phyloP scores from a whole-genome alignment of 2,329 filamentous ascomycete genomes.

The Sporothrix pseudoabietina region DNA sequence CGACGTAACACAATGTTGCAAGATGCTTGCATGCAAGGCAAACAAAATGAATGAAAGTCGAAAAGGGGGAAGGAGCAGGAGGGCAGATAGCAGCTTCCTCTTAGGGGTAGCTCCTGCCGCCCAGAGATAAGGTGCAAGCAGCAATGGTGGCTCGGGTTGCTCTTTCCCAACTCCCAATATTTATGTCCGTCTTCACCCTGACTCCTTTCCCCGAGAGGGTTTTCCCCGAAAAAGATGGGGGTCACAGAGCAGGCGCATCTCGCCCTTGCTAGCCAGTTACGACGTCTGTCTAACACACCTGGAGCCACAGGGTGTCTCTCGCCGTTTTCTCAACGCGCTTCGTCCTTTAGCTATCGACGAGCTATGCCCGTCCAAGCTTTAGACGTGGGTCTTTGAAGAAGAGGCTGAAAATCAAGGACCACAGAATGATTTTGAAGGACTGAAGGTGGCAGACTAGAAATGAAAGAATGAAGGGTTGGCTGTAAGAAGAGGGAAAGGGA shows the following conservation, averaged over 20 bases:
- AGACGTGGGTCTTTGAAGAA: neutral
- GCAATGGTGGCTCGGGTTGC: neutral
- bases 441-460: neutral
- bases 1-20: neutral
- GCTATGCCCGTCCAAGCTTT: neutral
- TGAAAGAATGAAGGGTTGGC: neutral
- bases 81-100: slow-evolving; percentile 22
- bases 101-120: slow-evolving; percentile 7
- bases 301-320: neutral
- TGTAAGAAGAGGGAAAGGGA: neutral
- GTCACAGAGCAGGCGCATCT: neutral
- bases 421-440: neutral
- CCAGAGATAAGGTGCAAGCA: slow-evolving; percentile 13
- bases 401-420: neutral
- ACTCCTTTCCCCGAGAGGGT: neutral
- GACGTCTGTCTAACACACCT: neutral
- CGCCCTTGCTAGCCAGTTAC: neutral
- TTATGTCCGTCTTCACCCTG: neutral
- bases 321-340: neutral
- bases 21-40: neutral
- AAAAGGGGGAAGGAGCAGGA: slow-evolving; percentile 7
- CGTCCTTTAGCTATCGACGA: neutral
- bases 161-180: neutral
- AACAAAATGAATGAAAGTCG: neutral
- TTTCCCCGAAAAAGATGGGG: neutral